phyloP scores from a whole-genome alignment of 768 basidiomycete genomes.

The Tulasnella sp. region DNA sequence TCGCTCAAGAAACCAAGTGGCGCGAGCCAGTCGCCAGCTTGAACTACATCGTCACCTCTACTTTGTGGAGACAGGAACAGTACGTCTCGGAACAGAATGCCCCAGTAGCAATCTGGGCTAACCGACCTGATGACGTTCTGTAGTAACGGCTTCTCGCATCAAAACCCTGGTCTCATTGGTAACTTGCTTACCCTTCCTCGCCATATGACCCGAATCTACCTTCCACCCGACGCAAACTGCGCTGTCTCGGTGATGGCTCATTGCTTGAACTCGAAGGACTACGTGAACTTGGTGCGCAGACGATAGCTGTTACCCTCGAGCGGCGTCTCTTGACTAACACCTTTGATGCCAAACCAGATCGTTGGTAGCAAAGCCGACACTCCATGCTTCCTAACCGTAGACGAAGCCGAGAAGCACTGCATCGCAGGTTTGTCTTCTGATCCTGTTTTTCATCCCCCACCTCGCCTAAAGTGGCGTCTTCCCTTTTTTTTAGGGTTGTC shows the following conservation, averaged over 20 bases:
- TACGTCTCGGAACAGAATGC: slow-evolving; percentile 3
- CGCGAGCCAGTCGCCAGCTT: slow-evolving; percentile 68
- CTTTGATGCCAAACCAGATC: slow-evolving; percentile 48
- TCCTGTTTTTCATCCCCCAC: neutral
- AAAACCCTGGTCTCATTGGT: slow-evolving; percentile 80
- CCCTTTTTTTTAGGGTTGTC: slow-evolving; percentile 66
- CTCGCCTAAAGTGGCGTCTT: neutral
- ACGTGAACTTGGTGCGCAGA: slow-evolving; percentile 61
- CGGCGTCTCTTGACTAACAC: neutral
- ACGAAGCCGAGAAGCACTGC: slow-evolving; percentile 62
- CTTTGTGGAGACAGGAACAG: slow-evolving; percentile 79
- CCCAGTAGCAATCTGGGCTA: neutral
- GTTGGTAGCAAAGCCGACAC: slow-evolving; percentile 86
- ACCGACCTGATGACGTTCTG: neutral
- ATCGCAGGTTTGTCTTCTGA: slow-evolving; percentile 46
- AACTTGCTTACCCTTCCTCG: slow-evolving; percentile 82
- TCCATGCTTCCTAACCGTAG: slow-evolving; percentile 73
- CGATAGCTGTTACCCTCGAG: neutral
- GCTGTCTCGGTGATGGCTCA: slow-evolving; percentile 83
- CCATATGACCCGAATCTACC: slow-evolving; percentile 70
- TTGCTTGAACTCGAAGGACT: slow-evolving; percentile 81
- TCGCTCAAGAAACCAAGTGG: slow-evolving; percentile 73
- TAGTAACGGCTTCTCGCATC: slow-evolving; percentile 36
- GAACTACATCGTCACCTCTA: slow-evolving; percentile 88
- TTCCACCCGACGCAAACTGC: slow-evolving; percentile 90